A percentile compares a stretch with the other conserved stretches of the same genome.
Conservation (phyloP, 179 eudicot species). For the Corrigiola litoralis region DNA sequence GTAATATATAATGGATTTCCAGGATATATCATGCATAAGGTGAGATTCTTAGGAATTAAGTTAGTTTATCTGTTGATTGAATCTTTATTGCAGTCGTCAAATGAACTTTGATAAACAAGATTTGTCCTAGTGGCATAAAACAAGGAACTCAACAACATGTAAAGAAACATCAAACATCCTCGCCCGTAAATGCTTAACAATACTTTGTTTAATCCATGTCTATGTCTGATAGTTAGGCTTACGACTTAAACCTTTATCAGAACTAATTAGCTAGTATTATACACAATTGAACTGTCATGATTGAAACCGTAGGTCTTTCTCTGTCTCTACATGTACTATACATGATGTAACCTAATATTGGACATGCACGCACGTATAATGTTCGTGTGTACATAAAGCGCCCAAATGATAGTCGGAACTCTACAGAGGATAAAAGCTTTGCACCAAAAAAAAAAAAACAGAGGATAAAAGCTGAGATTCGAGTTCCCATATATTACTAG, state of each 20-base stretch:
- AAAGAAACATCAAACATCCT: slow-evolving; percentile 16
- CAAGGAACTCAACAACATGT: slow-evolving; percentile 12
- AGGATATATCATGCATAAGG: too few relatives aligned
- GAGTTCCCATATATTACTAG: too few relatives aligned
- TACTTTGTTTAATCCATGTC: slow-evolving; percentile 2
- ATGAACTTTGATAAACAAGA: too few relatives aligned
- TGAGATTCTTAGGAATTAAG: not conserved
- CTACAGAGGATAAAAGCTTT: too few relatives aligned
- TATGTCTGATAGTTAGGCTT: not conserved
- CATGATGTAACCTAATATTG: not conserved
- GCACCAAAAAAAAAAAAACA: too few relatives aligned
- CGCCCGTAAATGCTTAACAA: too few relatives aligned
- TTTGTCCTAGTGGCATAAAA: slow-evolving; percentile 16
- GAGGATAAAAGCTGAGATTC: too few relatives aligned
- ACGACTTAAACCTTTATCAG: not conserved
- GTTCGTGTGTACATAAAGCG: not conserved
- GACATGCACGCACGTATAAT: slow-evolving; percentile 9
- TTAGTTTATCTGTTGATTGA: too few relatives aligned
- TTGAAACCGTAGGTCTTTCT: not conserved
- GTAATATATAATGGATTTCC: not conserved
- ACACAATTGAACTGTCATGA: not conserved
- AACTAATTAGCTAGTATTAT: not conserved
- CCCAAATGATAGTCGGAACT: too few relatives aligned
- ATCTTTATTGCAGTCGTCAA: too few relatives aligned
- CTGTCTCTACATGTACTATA: not conserved